Conservation (phyloP, 78 protist genomes). For the Dictyostelium capitatum region DNA sequence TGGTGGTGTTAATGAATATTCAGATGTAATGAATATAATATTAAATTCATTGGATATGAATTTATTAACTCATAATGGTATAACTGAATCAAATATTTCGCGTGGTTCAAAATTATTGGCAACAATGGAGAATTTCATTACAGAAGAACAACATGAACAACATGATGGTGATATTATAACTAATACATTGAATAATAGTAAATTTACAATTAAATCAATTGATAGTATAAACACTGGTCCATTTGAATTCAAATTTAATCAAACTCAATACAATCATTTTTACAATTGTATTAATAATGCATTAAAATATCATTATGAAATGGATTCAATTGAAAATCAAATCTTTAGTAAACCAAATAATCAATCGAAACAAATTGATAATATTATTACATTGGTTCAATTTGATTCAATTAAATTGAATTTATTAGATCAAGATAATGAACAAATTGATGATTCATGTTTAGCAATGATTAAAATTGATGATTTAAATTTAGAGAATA, state of each 20-base stretch:
- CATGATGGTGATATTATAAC: neutral
- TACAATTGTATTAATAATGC: conserved; percentile 23
- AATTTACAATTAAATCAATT: conserved; percentile 1
- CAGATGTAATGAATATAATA: conserved; percentile 6
- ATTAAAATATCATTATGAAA: conserved; percentile 41
- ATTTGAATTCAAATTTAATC: neutral
- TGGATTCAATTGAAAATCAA: conserved; percentile 13
- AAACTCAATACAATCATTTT: neutral
- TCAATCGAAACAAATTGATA: neutral
- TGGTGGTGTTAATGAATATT: neutral
- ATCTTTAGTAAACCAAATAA: conserved; percentile 24
- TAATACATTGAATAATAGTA: neutral
- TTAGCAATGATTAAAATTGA: neutral
- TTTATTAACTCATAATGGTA: conserved; percentile 26
- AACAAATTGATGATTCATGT: neutral
- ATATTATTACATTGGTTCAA: neutral
- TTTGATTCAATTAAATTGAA: neutral
- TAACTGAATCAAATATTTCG: neutral
- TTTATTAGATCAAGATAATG: neutral
- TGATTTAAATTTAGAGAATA: conserved; percentile 18
- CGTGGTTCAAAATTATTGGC: neutral
- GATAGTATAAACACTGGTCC: neutral
- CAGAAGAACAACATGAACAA: neutral
- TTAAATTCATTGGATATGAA: conserved; percentile 8
- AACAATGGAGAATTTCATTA: neutral